Conservation (phyloP, 495 filamentous ascomycete genomes). For the Immersiella caudata region DNA sequence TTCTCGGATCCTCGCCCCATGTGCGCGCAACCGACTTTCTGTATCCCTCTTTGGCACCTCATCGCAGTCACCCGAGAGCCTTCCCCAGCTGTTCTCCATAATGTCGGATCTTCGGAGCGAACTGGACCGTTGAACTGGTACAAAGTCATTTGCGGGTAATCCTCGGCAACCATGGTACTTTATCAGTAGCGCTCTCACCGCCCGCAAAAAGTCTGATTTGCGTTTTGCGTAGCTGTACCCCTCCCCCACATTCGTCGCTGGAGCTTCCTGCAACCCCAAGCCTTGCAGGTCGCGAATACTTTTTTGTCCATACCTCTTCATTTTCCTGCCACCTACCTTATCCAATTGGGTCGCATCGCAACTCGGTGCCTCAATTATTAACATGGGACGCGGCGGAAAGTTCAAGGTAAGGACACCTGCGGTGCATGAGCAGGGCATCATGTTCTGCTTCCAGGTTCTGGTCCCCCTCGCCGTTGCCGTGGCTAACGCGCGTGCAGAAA, state of each 20-base stretch:
- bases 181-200: constrained; percentile 7
- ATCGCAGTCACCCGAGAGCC: too few species aligned
- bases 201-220: constrained; percentile 19
- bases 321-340: background rate
- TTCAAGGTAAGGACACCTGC: constrained; percentile 19
- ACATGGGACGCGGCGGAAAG: constrained; percentile 24
- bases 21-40: background rate
- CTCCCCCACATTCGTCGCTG: constrained; percentile 19
- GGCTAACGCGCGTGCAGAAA: constrained; percentile 18
- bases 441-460: constrained; percentile 6
- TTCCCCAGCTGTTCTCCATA: background rate
- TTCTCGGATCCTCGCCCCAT: background rate
- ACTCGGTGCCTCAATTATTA: constrained; percentile 11
- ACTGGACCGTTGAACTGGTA: background rate
- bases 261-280: constrained; percentile 4
- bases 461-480: background rate
- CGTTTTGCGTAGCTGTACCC: constrained; percentile 2
- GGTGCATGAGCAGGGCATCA: background rate
- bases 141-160: constrained; percentile 5
- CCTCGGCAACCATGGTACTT: background rate
- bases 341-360: constrained; percentile 18
- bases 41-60: too few species aligned
- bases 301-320: constrained; percentile 8
- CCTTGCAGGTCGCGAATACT: constrained; percentile 13
- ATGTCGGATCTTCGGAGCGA: background rate